Base-by-base conservation (phyloP, 805 yeast genomes). In the Kodamaea kaohsiungensis region DNA sequence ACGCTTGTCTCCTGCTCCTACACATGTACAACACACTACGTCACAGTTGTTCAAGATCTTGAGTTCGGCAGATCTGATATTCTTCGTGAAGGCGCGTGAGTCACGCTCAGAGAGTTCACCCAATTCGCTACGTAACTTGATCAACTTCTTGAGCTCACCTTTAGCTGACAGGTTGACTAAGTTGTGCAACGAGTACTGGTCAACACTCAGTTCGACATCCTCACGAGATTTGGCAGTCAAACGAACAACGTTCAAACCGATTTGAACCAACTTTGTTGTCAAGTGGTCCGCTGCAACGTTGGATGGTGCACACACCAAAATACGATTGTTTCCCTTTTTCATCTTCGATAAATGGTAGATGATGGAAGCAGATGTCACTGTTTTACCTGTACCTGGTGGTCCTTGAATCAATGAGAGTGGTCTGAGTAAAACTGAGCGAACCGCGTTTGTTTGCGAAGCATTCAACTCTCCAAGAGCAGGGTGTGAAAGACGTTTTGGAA, bases 241-340 rank as follows among this genome's bases (percentile, higher is more conserved):
- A 61, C 98, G 79, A 13, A 89, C 88, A 37, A 91, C 96, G 16
- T 83, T 83, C 54, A 92, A 70, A 0, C 96, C 96, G 27, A 90
- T 68, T n/a, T 70, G 66, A 52, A 84, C 80, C 43, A 92, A 75
- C 62, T 91, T 88, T 8, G 79, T 80, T 1, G 97, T 90, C 53
- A 92, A 77, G 72, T 92, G 96, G 68, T 92, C 97, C 33, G 90
- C 97, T 0, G 97, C 98, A 49, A 92, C 93, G 69, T 92, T 92
- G 17, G 97, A 91, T 18, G 98, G 97, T 2, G 98, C 97, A 76
- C 97, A 90, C 2, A 91, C 97, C 42, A 92, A 76, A 7, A 91
- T 84, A 12, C 38, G 17, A 18, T 37, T 38, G 9, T 48, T 48
- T 2, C 33, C 39, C 48, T 83, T 85, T 53, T 82, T 83, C 56